Percentiles rank a stretch among this genome's conserved stretches.
These are phyloP conservation scores for Fomitopsis pulvina DNA, from an alignment of 768 basidiomycete genomes.

Conservation along the genomic window DNA sequence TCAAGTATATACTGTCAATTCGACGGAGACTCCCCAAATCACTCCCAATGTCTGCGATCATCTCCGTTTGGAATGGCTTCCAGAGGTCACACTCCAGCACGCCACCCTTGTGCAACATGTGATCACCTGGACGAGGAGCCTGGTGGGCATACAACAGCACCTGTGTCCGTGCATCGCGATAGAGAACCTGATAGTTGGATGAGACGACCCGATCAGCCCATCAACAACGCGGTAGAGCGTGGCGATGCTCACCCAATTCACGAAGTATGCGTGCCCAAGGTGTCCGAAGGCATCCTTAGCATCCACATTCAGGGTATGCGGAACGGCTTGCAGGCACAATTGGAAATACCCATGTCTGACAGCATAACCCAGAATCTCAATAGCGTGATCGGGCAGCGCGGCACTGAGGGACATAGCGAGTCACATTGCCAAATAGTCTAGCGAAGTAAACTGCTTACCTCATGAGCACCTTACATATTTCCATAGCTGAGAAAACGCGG, in stretches of 20 bases:
- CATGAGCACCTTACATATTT: not conserved
- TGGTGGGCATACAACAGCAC: not conserved
- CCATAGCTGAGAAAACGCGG: not conserved
- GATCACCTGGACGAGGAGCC: not conserved
- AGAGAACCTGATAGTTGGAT: not conserved
- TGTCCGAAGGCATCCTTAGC: not conserved
- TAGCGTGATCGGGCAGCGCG: not conserved
- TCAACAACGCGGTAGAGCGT: not conserved
- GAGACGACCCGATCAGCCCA: not conserved
- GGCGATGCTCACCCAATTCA: not conserved
- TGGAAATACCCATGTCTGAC: not conserved
- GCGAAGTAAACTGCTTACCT: not conserved
- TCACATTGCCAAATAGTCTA: no score
- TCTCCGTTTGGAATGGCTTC: not conserved
- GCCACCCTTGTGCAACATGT: not conserved
- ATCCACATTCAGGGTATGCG: not conserved
- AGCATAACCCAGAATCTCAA: not conserved
- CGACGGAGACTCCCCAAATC: not conserved
- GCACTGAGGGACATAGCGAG: not conserved
- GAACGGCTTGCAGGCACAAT: not conserved
- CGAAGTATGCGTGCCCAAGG: not conserved
- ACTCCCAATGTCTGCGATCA: not conserved
- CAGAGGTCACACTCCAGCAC: not conserved
- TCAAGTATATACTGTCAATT: not conserved
- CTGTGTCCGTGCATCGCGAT: not conserved